Evolutionary conservation across 2,329 filamentous ascomycete species (phyloP).

Genomic region (Alternaria infectoria): DNA sequence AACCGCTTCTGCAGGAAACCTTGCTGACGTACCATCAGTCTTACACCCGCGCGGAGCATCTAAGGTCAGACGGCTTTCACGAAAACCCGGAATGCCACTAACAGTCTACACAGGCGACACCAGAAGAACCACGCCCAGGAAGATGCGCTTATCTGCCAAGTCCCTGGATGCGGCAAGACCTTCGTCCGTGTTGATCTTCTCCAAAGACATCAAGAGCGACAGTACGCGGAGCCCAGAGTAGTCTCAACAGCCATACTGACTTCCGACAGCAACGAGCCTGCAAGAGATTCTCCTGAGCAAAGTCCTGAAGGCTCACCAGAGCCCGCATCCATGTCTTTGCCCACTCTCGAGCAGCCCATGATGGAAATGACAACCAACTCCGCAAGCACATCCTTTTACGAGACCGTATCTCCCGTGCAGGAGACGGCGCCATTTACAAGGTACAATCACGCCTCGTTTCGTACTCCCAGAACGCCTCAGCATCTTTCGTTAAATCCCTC

Average conservation of each 20-base stretch:
- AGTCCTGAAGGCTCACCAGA: slow-evolving; percentile 37
- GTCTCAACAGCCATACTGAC: slow-evolving; percentile 19
- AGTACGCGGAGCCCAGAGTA: slow-evolving; percentile 44
- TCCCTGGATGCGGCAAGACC: slow-evolving; percentile 49
- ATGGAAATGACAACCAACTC: slow-evolving; percentile 21
- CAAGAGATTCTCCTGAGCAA: slow-evolving; percentile 29
- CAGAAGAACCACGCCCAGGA: slow-evolving; percentile 55
- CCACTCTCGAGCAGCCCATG: slow-evolving; percentile 22
- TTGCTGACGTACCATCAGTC: slow-evolving; percentile 45
- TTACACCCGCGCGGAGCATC: slow-evolving; percentile 56
- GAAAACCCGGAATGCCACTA: neutral
- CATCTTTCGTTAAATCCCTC: slow-evolving; percentile 34
- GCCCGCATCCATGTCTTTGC: slow-evolving; percentile 9
- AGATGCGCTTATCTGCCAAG: slow-evolving; percentile 50
- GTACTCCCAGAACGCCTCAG: slow-evolving; percentile 47
- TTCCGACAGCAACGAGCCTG: slow-evolving; percentile 33
- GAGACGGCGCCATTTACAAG: slow-evolving; percentile 40
- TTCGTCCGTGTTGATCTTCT: slow-evolving; percentile 56
- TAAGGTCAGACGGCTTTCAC: slow-evolving; percentile 43
- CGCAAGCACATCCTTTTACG: slow-evolving; percentile 23
- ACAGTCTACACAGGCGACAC: slow-evolving; percentile 47
- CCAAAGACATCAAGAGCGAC: slow-evolving; percentile 53
- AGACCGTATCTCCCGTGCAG: slow-evolving; percentile 31
- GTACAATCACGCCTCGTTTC: slow-evolving; percentile 47
- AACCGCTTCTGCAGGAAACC: neutral